Evolutionary conservation across 108 stramenopile genomes (phyloP).

Genomic region (Pseudonitzschia delicatissima): DNA sequence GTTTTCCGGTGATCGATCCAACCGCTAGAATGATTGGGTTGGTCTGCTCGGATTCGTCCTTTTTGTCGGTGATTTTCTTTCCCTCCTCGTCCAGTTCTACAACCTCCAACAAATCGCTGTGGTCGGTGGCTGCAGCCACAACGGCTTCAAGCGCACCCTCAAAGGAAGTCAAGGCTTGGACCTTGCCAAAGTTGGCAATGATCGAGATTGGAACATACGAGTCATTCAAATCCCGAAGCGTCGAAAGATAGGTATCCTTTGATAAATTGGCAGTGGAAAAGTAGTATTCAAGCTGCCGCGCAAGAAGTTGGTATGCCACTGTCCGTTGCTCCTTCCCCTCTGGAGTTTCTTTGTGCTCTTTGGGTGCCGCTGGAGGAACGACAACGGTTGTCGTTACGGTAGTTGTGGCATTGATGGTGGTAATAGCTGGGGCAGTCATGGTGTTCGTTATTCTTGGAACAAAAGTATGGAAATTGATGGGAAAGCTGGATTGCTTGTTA

Average conservation of each 20-base stretch:
- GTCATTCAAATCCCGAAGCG: conserved; percentile 44
- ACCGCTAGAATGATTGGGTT: conserved; percentile 21
- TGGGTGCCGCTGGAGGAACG: background rate
- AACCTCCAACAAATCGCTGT: conserved; percentile 43
- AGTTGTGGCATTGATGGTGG: background rate
- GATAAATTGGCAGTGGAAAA: conserved; percentile 48
- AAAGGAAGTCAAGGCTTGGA: conserved; percentile 30
- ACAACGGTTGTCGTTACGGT: conserved; percentile 2
- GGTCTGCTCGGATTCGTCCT: background rate
- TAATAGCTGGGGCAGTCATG: background rate
- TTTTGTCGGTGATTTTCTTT: conserved; percentile 11
- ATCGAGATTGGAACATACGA: conserved; percentile 56
- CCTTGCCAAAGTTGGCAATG: conserved; percentile 58
- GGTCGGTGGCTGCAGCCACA: conserved; percentile 21
- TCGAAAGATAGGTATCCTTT: conserved; percentile 51
- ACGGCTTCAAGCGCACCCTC: conserved; percentile 27
- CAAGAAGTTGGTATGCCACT: conserved; percentile 19
- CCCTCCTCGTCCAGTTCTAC: conserved; percentile 15
- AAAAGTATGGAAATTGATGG: too few relatives aligned
- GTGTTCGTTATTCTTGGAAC: too few relatives aligned
- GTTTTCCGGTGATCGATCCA: conserved; percentile 26
- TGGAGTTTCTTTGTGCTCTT: background rate
- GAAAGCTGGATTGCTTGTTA: too few relatives aligned
- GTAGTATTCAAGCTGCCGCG: conserved; percentile 55
- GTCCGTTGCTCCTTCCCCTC: conserved; percentile 4